phyloP scores from a whole-genome alignment of 2,329 filamentous ascomycete species.

The Lachnellula arida region DNA sequence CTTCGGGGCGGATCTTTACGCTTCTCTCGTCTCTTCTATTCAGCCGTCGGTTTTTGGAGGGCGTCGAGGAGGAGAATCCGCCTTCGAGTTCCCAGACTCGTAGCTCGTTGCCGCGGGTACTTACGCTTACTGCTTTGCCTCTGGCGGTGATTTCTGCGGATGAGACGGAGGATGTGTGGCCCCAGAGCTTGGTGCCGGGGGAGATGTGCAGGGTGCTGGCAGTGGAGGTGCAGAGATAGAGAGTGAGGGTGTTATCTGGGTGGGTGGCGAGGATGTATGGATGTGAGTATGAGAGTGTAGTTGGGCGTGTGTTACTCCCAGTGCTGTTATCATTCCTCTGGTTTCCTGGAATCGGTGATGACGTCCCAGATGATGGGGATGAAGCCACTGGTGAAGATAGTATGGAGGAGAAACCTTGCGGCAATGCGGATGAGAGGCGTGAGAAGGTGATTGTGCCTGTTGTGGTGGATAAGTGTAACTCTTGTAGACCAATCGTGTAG shows the following conservation, averaged over 20 bases:
- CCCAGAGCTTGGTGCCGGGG: slow-evolving; percentile 60
- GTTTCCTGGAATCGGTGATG: slow-evolving; percentile 39
- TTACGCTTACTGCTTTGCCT: slow-evolving; percentile 67
- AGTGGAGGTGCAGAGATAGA: slow-evolving; percentile 64
- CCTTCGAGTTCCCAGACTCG: slow-evolving; percentile 68
- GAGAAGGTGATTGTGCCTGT: slow-evolving; percentile 38
- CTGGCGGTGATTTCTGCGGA: slow-evolving; percentile 63
- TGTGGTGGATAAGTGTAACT: slow-evolving; percentile 57
- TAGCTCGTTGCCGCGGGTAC: slow-evolving; percentile 52
- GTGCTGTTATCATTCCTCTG: neutral
- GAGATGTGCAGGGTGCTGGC: slow-evolving; percentile 51
- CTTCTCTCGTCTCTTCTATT: slow-evolving; percentile 39
- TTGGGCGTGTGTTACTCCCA: slow-evolving; percentile 18
- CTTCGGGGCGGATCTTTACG: slow-evolving; percentile 46
- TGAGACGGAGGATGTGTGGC: slow-evolving; percentile 66
- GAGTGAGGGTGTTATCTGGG: slow-evolving; percentile 65
- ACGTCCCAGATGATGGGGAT: slow-evolving; percentile 6
- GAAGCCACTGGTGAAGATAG: slow-evolving; percentile 25
- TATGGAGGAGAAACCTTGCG: slow-evolving; percentile 39
- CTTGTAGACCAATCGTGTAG: slow-evolving; percentile 91
- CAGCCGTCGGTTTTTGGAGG: neutral
- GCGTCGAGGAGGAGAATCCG: slow-evolving; percentile 34
- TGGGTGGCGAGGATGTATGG: slow-evolving; percentile 67
- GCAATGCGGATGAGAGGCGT: slow-evolving; percentile 45
- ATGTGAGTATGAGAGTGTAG: slow-evolving; percentile 45